A percentile compares a stretch with the other conserved stretches of the same genome.
Conservation (phyloP, 176 grass and related monocot species). For the barley (Hordeum vulgare) region DNA sequence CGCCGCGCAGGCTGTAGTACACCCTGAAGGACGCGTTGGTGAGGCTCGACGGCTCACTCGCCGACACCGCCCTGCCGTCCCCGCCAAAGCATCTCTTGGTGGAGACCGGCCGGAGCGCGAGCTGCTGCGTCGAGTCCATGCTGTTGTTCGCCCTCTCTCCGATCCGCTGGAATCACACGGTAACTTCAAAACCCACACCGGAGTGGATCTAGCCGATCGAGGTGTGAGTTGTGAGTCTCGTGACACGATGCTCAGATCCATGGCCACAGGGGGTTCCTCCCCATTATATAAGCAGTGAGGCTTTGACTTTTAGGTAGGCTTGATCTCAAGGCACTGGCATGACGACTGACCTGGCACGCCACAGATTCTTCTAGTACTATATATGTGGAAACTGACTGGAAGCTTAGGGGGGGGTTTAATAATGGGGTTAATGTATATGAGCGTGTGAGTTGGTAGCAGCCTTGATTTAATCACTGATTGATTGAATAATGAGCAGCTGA, state of each 20-base stretch:
- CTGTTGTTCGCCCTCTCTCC: neutral
- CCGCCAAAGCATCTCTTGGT: neutral
- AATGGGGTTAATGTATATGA: neutral
- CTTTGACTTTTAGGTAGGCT: constrained; percentile 15
- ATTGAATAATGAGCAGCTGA: neutral
- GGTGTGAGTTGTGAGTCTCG: neutral
- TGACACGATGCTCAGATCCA: neutral
- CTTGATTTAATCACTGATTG: neutral
- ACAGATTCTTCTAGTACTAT: neutral
- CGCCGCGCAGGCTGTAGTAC: constrained; percentile 42
- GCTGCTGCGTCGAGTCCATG: constrained; percentile 32
- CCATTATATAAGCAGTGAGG: neutral
- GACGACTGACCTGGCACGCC: neutral
- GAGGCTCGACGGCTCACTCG: constrained; percentile 24
- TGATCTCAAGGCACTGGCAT: neutral
- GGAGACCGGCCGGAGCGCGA: neutral
- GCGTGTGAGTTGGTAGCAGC: constrained; percentile 11
- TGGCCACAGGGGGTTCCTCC: neutral
- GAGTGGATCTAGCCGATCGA: neutral
- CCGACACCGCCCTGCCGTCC: neutral
- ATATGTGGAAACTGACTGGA: neutral
- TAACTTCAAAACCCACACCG: neutral
- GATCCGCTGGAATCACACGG: neutral
- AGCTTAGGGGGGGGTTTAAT: neutral
- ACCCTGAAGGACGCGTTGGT: constrained; percentile 38